phyloP scores from a whole-genome alignment of 331 rosid genomes.

The Quercus phellos region DNA sequence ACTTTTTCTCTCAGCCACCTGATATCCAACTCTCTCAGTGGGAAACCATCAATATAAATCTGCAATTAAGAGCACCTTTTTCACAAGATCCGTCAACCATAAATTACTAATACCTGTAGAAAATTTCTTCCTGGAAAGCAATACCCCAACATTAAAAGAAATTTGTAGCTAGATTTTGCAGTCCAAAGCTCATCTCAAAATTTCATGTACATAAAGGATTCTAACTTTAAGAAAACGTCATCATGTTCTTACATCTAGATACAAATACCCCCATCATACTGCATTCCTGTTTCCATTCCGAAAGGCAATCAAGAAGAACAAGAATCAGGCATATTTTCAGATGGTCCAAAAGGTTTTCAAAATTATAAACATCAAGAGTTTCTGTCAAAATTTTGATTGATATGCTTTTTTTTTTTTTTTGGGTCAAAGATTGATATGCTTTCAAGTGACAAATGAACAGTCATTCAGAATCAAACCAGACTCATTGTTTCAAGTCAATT shows the following conservation, averaged over 20 bases:
- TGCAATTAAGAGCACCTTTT: conserved; percentile 23
- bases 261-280: neutral
- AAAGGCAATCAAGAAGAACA: neutral
- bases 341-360: neutral
- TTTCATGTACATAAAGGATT: neutral
- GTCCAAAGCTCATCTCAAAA: neutral
- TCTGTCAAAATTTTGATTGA: too few species aligned
- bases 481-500: too few species aligned
- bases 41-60: conserved; percentile 58
- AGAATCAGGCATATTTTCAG: neutral
- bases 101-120: neutral
- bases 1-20: conserved; percentile 69
- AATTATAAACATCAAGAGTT: neutral
- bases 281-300: neutral
- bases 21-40: conserved; percentile 59
- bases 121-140: neutral
- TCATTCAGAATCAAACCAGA: too few species aligned
- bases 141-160: neutral
- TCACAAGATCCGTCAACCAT: neutral
- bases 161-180: neutral
- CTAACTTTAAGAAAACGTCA: neutral
- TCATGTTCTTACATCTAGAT: neutral
- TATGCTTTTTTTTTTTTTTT: too few species aligned
- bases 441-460: too few species aligned
- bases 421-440: too few species aligned